Base-by-base conservation (phyloP, 1,284 basidiomycete genomes). In the Microbotryomycetes sp. region DNA sequence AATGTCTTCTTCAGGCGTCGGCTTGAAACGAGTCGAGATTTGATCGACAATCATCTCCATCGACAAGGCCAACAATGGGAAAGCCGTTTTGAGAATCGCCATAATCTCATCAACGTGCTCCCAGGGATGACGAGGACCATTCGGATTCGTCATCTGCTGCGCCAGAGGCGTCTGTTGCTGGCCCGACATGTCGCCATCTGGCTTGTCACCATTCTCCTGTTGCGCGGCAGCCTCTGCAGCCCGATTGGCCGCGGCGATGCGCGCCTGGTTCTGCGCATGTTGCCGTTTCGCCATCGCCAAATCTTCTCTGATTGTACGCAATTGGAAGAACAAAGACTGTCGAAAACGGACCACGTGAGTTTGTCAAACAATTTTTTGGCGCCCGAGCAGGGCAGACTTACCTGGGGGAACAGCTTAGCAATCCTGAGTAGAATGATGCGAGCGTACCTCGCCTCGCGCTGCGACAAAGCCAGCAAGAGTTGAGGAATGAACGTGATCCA, bases 401-500 rank as follows among this genome's bases (percentile, higher is more conserved):
- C 92, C 81, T 97, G 96, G 32, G 97, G 96, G 78, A 86, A 96
- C 64, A 86, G 80, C 76, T 94, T 92, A 46, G 94, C 93, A 60
- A 99, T 83, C 68, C 89, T 89, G 65, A 94, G 80, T 51, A 99
- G 81, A 56, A 98, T 83, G 74, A 88, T 87, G 19, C 92, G 84
- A 0, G 92, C 94, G 75, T 94, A 93, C 71, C 90, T 89, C 32
- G 90, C 87, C 77, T 99, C 96, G 54, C 90, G 84, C 66, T 94
- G 87, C 6, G 89, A 89, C 28, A 98, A 81, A 3, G 92, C 92
- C 55, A 89, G 77, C 67, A 93, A 86, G n/a, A 99, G 82, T 74
- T 99, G 96, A 16, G 96, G 96, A 54, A 97, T 93, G 60, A 97
- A 82, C 1, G 93, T 89, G 71, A 98, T 96, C 96, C 96, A 99